Base-by-base conservation (phyloP, 129 eudicot species). In the Chrysanthemum lavandulifolium region DNA sequence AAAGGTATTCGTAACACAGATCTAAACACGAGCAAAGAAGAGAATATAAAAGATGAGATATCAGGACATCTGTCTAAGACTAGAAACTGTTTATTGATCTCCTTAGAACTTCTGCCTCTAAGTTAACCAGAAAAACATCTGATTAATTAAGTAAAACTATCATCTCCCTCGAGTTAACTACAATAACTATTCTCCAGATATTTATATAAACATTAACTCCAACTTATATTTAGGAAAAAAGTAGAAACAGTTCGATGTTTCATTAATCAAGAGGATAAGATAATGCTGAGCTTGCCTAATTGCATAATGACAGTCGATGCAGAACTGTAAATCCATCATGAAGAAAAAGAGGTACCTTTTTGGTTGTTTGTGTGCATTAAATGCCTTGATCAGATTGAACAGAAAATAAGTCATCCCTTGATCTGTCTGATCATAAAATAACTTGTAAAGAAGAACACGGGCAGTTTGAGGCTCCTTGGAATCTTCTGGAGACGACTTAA, bases 391-490 rank as follows among this genome's bases (percentile, higher is more conserved):
- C 76, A 86, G 78, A 85, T 82, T 90, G 72, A 95, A 78, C 16
- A 95, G 85, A 72, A 88, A 90, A 73, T 82, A 86, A n/a, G 97
- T 95, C 88, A 90, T 81, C 74, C 99, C 99, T 84, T 90, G 94
- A 72, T 95, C 99, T 76, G 99, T 95, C 69, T 95, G 99, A 86
- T 95, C 97, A 82, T 95, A 95, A 77, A 95, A 90, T 67, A 95
- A 78, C 84, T 95, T 95, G 88, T 95, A 90, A 61, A 95, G 97
- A 86, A 95, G 88, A 73, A 85, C 74, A 21, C 97, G 95, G 51
- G 97, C 85, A 50, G 94, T 88, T 82, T 90, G 91, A 78, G 91
- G 94, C 87, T 95, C 99, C 80, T 69, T 83, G 23, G 93, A 88
- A 68, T 84, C 92, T 82, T 86, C 91, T 58, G 85, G 84, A 73